Conservation (phyloP, 1,139 yeast genomes). For the Saccharomyces hybrid region DNA sequence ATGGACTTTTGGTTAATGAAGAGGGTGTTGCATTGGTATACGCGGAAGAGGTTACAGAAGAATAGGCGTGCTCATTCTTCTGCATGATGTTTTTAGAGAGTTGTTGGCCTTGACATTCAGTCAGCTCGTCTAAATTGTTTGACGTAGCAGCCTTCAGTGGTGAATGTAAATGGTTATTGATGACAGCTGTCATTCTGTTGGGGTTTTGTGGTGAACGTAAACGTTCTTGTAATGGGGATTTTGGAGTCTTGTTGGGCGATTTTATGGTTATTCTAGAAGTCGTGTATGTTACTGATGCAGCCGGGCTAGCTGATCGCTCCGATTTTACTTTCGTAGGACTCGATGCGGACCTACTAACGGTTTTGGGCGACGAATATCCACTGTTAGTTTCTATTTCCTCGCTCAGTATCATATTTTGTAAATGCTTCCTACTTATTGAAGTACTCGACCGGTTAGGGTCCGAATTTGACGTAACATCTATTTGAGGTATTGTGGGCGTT, state of each 20-base stretch:
- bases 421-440: background rate
- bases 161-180: conserved; percentile 27
- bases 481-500: conserved; percentile 1
- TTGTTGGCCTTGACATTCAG: conserved; percentile 2
- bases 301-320: conserved; percentile 23
- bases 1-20: background rate
- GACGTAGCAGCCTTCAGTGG: conserved; percentile 14
- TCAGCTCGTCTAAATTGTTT: conserved; percentile 1
- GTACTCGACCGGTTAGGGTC: background rate
- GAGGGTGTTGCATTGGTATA: background rate
- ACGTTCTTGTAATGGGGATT: conserved; percentile 10
- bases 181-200: conserved; percentile 26
- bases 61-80: background rate
- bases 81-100: background rate
- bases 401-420: background rate
- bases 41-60: background rate
- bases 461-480: background rate
- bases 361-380: background rate
- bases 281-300: conserved; percentile 30
- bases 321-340: background rate
- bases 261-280: conserved; percentile 31
- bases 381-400: background rate
- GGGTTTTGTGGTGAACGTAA: conserved; percentile 24
- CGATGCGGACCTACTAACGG: background rate
- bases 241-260: conserved; percentile 16